Percentiles rank a stretch among this genome's conserved stretches.
Evolutionary conservation across 495 filamentous ascomycete genomes (phyloP).

Genomic region (Chaetomium tenue): DNA sequence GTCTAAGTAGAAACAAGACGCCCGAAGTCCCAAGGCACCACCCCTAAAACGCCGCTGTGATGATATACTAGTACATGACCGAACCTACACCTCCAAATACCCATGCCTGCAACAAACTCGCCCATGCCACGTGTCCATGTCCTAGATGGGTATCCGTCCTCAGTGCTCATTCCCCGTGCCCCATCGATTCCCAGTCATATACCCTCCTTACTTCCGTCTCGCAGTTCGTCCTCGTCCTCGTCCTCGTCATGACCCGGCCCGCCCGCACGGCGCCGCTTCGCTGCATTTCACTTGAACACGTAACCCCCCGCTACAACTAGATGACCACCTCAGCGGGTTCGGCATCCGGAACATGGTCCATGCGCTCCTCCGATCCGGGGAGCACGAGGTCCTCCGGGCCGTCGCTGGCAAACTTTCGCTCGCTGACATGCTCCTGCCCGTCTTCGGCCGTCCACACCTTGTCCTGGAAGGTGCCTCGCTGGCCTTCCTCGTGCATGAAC

Average conservation of each 20-base stretch:
- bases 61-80: constrained; percentile 30
- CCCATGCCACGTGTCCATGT: constrained; percentile 14
- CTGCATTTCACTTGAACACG: constrained; percentile 13
- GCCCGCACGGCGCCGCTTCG: neutral
- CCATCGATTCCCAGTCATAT: neutral
- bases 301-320: constrained; percentile 15
- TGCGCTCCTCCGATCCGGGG: constrained; percentile 50
- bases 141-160: constrained; percentile 5
- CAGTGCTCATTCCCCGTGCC: constrained; percentile 9
- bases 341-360: constrained; percentile 29
- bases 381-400: constrained; percentile 74
- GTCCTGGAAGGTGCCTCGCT: constrained; percentile 74
- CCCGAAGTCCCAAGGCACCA: neutral
- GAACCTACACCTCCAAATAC: constrained; percentile 11
- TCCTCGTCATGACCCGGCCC: no score
- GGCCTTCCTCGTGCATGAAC: constrained; percentile 91
- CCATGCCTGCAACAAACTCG: constrained; percentile 8
- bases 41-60: constrained; percentile 25
- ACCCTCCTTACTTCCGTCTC: neutral
- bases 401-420: constrained; percentile 86
- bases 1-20: constrained; percentile 10
- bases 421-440: constrained; percentile 70
- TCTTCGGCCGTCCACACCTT: constrained; percentile 82
- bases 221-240: neutral
- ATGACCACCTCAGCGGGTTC: constrained; percentile 31